Conservation (phyloP, 768 basidiomycete species). For the Boletellus ananiceps region DNA sequence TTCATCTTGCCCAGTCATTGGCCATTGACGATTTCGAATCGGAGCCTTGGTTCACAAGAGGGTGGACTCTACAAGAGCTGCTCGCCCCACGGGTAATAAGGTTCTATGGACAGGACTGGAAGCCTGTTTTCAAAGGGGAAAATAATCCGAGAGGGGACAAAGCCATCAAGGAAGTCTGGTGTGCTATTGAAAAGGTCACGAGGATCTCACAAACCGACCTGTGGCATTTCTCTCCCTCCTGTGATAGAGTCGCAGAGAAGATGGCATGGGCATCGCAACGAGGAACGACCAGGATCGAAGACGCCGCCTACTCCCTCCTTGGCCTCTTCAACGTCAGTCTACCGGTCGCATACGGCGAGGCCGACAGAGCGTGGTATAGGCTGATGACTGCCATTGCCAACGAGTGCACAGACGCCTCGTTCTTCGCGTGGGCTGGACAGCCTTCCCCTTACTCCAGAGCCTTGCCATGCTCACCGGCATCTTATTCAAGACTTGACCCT, state of each 20-base stretch:
- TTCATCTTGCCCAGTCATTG: background rate
- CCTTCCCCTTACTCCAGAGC: background rate
- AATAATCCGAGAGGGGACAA: background rate
- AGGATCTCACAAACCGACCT: no score
- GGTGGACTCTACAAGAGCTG: constrained; percentile 4
- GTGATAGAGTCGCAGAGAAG: background rate
- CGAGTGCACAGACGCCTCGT: background rate
- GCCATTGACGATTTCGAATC: background rate
- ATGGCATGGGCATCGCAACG: constrained; percentile 1
- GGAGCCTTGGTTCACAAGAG: constrained; percentile 1
- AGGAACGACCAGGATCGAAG: background rate
- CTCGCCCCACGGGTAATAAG: background rate
- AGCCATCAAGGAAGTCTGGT: background rate
- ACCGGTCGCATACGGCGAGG: constrained; percentile 1
- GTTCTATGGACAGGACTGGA: constrained; percentile 1
- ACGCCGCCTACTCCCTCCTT: background rate
- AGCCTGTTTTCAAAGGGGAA: background rate
- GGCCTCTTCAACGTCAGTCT: constrained; percentile 3
- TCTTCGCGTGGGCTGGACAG: background rate
- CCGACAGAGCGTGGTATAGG: background rate
- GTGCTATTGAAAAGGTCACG: background rate
- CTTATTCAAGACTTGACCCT: no score
- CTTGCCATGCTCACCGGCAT: no score
- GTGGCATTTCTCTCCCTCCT: no score
- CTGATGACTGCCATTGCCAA: background rate